Evolutionary conservation across 345 rosid species (phyloP), one percentile per base, ranked within the genome.

Genomic region (Conringia planisiliqua): DNA sequence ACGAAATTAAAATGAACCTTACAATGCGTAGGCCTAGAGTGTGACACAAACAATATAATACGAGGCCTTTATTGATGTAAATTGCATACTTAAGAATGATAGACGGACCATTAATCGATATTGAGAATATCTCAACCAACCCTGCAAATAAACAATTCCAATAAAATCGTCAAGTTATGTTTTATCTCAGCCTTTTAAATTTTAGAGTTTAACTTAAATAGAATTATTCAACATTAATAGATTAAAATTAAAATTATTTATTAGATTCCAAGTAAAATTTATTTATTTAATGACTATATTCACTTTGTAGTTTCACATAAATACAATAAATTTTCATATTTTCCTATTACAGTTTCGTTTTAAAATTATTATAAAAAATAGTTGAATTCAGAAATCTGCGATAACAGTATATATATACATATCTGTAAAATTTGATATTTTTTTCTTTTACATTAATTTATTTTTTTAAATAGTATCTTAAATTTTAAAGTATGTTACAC

Each of bases 91-190:
- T 35, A 7, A 18, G 18, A 11, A 29, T 11, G 8, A 43, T 27
- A 62, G 54, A 72, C 27, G 62, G 20, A 17, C 26, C 32, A 43
- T 36, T 56, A n/a, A 5, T 32, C 50, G 30, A 36, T 66, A 60
- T n/a, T 57, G 42, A 16, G 43, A 20, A 30, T 42, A 30, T 51
- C 63, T 73, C 63, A 73, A 42, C 77, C 70, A 63, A 73, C 55
- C 63, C 77, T 73, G 70, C 54, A 54, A 17, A 29, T 7, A 22
- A 29, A 39, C 12, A 59, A 29, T 17, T 10, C 4, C 51, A 54
- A 50, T 27, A 32, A 71, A 35, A 27, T 60, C 36, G 33, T 60
- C 67, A 36, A 48, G 32, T 48, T 33, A 46, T 22, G 24, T 14
- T 57, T 30, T 35, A 60, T 47, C 33, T 59, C 35, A 29, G 16